Base-by-base conservation (phyloP, 495 filamentous ascomycete species). In the Lasiosphaeria hispida region DNA sequence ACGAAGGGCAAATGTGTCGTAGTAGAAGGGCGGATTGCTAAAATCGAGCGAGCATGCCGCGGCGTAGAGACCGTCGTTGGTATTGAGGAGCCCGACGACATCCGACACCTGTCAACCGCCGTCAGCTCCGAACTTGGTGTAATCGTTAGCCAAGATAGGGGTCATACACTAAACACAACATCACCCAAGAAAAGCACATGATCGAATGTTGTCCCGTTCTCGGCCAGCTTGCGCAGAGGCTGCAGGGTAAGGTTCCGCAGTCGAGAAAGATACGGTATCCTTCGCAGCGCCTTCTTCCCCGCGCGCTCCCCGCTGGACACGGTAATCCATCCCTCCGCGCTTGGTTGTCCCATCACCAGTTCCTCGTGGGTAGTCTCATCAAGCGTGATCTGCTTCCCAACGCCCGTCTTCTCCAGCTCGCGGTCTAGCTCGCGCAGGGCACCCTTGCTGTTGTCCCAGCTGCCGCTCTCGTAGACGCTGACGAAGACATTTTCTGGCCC, bases 21-120 rank as follows among this genome's bases (percentile, higher is more conserved):
- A 92, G 73, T 85, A 92, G 3, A 62, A 37, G 3, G 88, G 85
- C 0, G 87, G 84, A 34, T 81, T 80, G 51, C 71, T 73, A 63
- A 91, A 94, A 66, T 96, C 91, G 57, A 95, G 72, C 0, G 88
- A 83, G 70, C 91, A 96, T 13, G 88, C 89, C 0, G 91, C 90
- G 4, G 87, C 89, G 60, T 93, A 96, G 33, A 82, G 64, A 23
- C 87, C 87, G 19, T 83, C 71, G 53, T 87, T 84, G 14, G 91
- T 96, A 45, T 80, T 72, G 13, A 96, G 78, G n/a, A 96, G 75
- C 5, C 75, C 80, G 14, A 85, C 66, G 4, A 93, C 77, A 68
- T 94, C 89, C 1, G 58, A 7, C 7, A 59, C 59, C 69, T 72
- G 38, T 4, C 9, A 37, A 1, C 17, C 34, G 37, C 39, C 11